Base-by-base conservation (phyloP, 176 grass and related monocot genomes). In the Musa beccarii region DNA sequence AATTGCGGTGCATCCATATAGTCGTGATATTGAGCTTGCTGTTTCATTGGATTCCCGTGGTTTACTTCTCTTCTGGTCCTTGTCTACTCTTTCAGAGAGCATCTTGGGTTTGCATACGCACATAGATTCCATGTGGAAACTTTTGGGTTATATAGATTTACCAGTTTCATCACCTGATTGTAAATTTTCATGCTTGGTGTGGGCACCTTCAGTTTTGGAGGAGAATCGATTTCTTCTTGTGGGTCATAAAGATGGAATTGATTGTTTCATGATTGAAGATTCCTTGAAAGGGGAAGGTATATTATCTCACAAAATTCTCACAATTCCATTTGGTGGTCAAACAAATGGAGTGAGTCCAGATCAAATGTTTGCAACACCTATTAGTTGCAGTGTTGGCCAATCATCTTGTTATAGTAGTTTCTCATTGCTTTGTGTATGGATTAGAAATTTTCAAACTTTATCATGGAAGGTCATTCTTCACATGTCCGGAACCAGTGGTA, bases 21-120 rank as follows among this genome's bases (percentile, higher is more conserved):
- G 57, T 79, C 85, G 74, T 13, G 83, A 90, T 81, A 89, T 88
- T 73, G 77, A 87, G 69, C 84, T 97, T 71, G 90, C 88, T 83
- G 90, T 87, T 86, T 93, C 88, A 53, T 85, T 97, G 85, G 93
- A 97, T 89, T 93, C 86, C 79, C 80, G 69, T 82, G 81, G 82
- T 50, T 76, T 76, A 49, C 65, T 97, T 86, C 82, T 83, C 89
- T 86, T 97, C 64, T 97, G 90, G 93, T 97, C 93, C 67, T 77
- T 93, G 77, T 81, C 93, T 78, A 82, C 85, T 43, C 88, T 92
- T 17, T 96, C 89, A 62, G 88, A 79, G 78, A 82, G 84, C 68
- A 75, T 83, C 63, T 76, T 83, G 25, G 84, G 74, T 10, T 77
- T 90, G 79, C 80, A 89, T 80, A 78, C 34, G 10, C 34, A 81